Evolutionary conservation across 2,329 filamentous ascomycete species (phyloP).

Genomic region (Curvularia eragrostidis): DNA sequence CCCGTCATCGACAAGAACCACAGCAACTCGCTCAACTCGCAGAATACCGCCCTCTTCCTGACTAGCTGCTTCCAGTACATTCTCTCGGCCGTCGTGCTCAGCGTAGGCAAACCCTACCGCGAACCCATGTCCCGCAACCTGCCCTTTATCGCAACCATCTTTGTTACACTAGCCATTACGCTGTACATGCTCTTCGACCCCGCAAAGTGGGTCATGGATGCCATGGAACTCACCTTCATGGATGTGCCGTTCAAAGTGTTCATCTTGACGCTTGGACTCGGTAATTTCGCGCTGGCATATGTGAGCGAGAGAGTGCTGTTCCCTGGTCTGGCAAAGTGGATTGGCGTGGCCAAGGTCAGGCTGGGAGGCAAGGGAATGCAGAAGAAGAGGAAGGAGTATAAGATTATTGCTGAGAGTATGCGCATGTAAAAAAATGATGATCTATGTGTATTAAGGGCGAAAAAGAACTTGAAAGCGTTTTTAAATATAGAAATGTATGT

Average conservation of each 20-base stretch:
- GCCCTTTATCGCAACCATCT: conserved; percentile 82
- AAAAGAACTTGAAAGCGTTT: not conserved
- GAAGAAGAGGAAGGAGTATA: conserved; percentile 89
- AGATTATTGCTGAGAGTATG: conserved; percentile 64
- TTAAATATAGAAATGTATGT: not conserved
- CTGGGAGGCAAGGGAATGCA: conserved; percentile 61
- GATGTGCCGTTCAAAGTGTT: conserved; percentile 74
- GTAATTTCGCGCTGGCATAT: conserved; percentile 74
- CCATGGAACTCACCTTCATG: conserved; percentile 89
- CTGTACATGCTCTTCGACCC: conserved; percentile 83
- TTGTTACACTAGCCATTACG: conserved; percentile 70
- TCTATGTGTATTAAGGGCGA: too few species aligned
- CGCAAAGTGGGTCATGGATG: conserved; percentile 67
- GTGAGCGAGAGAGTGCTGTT: conserved; percentile 75
- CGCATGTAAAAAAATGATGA: conserved; percentile 24
- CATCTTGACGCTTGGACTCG: conserved; percentile 71
- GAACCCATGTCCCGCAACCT: conserved; percentile 80
- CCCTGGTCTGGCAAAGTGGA: conserved; percentile 67
- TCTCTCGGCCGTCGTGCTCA: conserved; percentile 84
- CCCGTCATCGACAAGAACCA: conserved; percentile 78
- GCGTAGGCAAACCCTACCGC: conserved; percentile 88
- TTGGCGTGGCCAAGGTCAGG: conserved; percentile 68
- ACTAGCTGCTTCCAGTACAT: conserved; percentile 96
- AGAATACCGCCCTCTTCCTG: conserved; percentile 91
- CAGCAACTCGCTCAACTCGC: conserved; percentile 86